A percentile compares a stretch with the other conserved stretches of the same genome.
Evolutionary conservation across 2,329 filamentous ascomycete genomes (phyloP).

Genomic region (Neospermospora avenae): DNA sequence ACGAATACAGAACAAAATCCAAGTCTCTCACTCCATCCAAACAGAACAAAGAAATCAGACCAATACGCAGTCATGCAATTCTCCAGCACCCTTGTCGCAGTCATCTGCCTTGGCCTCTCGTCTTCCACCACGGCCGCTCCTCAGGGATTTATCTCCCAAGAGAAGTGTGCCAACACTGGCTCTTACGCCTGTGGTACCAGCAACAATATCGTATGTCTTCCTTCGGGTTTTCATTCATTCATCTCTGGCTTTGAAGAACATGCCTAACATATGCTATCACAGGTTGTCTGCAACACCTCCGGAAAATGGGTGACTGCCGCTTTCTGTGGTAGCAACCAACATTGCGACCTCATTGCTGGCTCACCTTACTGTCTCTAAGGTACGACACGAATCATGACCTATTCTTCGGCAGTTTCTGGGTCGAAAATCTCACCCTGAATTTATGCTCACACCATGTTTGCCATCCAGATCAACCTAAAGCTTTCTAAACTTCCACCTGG

Average conservation of each 20-base stretch:
- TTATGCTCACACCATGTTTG: not conserved
- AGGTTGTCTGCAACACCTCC: not conserved
- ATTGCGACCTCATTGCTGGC: not conserved
- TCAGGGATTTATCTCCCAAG: not conserved
- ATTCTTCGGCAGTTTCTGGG: not conserved
- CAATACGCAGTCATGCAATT: not conserved
- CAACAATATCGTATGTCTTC: not conserved
- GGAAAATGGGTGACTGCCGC: conserved; percentile 1
- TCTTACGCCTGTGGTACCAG: not conserved
- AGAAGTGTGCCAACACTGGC: not conserved
- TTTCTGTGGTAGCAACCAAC: not conserved
- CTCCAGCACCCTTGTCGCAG: not conserved
- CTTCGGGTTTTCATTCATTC: too few relatives aligned
- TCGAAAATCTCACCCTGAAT: not conserved
- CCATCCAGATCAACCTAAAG: not conserved
- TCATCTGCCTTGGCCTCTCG: not conserved
- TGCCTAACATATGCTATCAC: not conserved
- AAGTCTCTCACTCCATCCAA: too few relatives aligned
- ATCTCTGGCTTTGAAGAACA: not conserved
- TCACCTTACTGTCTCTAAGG: not conserved
- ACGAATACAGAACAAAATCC: not conserved
- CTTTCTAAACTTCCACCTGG: not conserved
- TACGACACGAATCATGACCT: not conserved
- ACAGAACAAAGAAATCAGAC: not conserved
- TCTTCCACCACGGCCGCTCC: not conserved